These are phyloP conservation scores for Chlorella ohadii DNA, from an alignment of 139 green algal species.

Conservation along the genomic window DNA sequence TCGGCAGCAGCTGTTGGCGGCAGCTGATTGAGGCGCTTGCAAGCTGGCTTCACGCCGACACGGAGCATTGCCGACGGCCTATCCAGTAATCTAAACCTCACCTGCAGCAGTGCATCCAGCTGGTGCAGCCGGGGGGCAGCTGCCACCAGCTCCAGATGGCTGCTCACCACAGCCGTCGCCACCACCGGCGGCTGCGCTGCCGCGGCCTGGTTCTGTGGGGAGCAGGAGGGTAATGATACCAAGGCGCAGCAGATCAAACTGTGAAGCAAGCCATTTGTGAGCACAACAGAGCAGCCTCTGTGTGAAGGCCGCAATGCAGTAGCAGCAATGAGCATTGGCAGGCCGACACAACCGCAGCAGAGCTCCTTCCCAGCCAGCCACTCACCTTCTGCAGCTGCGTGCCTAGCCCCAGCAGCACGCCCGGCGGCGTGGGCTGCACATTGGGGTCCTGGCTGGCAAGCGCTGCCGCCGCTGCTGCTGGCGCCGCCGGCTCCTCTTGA, in stretches of 20 bases:
- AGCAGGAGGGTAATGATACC: too few relatives aligned
- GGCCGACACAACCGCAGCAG: too few relatives aligned
- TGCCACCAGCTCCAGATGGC: slow-evolving; percentile 48
- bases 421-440: slow-evolving; percentile 23
- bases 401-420: slow-evolving; percentile 25
- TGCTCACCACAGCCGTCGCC: slow-evolving; percentile 31
- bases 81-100: neutral
- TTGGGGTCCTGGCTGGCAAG: slow-evolving; percentile 10
- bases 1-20: too few relatives aligned
- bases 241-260: too few relatives aligned
- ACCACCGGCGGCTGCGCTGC: slow-evolving; percentile 9
- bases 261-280: too few relatives aligned
- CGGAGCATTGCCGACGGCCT: too few relatives aligned
- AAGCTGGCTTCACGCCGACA: too few relatives aligned
- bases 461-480: neutral
- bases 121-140: slow-evolving; percentile 35
- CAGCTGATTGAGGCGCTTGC: too few relatives aligned
- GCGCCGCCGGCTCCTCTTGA: neutral
- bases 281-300: too few relatives aligned
- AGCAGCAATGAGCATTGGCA: too few relatives aligned
- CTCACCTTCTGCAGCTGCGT: slow-evolving; percentile 34
- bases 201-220: slow-evolving; percentile 30
- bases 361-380: too few relatives aligned
- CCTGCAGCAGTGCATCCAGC: slow-evolving; percentile 42
- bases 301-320: too few relatives aligned